Evolutionary conservation across 108 stramenopile species (phyloP).

Genomic region (Cyclotella sp.): DNA sequence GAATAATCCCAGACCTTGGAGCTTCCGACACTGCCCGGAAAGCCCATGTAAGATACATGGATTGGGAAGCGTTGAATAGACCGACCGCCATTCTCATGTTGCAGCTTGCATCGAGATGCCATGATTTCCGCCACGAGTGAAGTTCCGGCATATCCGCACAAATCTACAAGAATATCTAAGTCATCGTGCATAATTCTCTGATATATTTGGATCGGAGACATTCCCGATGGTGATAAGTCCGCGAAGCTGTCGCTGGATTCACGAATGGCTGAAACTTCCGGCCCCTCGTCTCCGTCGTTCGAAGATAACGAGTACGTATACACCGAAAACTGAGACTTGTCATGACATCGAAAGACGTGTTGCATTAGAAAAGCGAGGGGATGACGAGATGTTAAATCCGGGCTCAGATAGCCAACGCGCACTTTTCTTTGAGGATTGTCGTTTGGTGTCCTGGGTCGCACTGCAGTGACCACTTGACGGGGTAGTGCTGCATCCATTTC

Average conservation of each 20-base stretch:
- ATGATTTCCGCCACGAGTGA: constrained; percentile 64
- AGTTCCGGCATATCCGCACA: constrained; percentile 88
- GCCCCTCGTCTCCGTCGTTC: constrained; percentile 57
- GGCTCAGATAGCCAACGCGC: constrained; percentile 77
- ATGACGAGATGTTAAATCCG: constrained; percentile 85
- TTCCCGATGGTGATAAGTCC: constrained; percentile 45
- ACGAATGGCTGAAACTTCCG: constrained; percentile 67
- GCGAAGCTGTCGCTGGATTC: constrained; percentile 66
- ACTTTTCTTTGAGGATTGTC: constrained; percentile 33
- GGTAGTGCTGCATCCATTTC: not conserved
- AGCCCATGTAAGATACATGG: constrained; percentile 82
- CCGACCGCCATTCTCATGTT: constrained; percentile 33
- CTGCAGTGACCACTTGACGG: constrained; percentile 10
- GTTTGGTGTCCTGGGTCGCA: constrained; percentile 2
- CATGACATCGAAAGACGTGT: constrained; percentile 84
- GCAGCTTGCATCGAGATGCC: constrained; percentile 53
- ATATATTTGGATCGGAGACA: constrained; percentile 59
- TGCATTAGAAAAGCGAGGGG: constrained; percentile 90
- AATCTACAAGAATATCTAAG: constrained; percentile 81
- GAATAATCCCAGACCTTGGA: constrained; percentile 75
- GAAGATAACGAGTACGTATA: constrained; percentile 71
- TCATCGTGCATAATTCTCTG: constrained; percentile 62
- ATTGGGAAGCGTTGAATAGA: constrained; percentile 36
- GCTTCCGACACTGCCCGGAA: constrained; percentile 80
- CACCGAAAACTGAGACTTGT: constrained; percentile 69